phyloP scores from a whole-genome alignment of 257 asterid genomes.

The Cinchona pubescens region DNA sequence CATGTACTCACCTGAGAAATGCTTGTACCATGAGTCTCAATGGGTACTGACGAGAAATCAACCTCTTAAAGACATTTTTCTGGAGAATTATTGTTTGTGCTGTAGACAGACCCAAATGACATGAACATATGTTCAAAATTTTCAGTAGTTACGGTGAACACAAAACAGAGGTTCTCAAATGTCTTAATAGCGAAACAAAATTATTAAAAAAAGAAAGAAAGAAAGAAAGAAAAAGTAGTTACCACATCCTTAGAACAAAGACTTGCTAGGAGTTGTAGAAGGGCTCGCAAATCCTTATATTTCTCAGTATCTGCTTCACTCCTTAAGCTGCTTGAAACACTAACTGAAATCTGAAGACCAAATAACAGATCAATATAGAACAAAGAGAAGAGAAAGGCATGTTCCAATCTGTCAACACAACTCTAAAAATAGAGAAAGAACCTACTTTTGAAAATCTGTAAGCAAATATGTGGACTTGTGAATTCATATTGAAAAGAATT shows the following conservation, averaged over 20 bases:
- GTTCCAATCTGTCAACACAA: neutral
- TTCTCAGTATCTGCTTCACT: constrained; percentile 79
- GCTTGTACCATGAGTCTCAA: constrained; percentile 71
- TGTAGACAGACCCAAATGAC: neutral
- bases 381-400: neutral
- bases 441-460: neutral
- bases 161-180: neutral
- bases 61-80: constrained; percentile 48
- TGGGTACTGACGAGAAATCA: constrained; percentile 81
- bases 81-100: constrained; percentile 19
- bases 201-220: too few species aligned
- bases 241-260: constrained; percentile 95
- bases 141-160: neutral
- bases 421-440: neutral
- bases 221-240: constrained; percentile 20
- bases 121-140: neutral
- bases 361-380: neutral
- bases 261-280: constrained; percentile 72
- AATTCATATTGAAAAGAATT: neutral
- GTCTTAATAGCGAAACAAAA: constrained; percentile 4
- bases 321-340: constrained; percentile 69
- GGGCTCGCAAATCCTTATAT: constrained; percentile 87
- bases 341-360: constrained; percentile 61
- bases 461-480: neutral
- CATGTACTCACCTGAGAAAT: constrained; percentile 67